Base-by-base conservation (phyloP, 1,139 yeast species). In the Yamadazyma jaroonii region DNA sequence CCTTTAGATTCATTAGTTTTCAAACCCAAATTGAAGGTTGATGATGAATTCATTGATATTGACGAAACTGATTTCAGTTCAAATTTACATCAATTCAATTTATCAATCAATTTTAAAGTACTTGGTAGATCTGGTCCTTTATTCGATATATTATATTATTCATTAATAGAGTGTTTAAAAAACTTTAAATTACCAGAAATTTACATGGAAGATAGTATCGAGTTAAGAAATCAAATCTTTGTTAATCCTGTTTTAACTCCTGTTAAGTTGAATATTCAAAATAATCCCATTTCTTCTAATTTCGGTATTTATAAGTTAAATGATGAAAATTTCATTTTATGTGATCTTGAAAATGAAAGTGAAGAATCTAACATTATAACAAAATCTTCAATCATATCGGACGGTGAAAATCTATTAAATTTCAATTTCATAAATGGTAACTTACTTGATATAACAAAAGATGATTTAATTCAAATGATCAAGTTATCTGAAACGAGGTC, bases 101-200 rank as follows among this genome's bases (percentile, higher is more conserved):
- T 89, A 29, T 79, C 79, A 52, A 90, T 92, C 6, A 81, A 82
- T 49, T 68, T 89, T 33, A 83, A 84, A 50, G 88, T 89, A 1
- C 79, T 87, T 50, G 83, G 94, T 37, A 74, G 92, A 38, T 71
- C 87, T 3, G 96, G 95, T 1, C 94, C 96, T 3, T 64, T 86
- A 25, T 81, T 79, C 52, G 97, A 88, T 53, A 63, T 84, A 14
- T 84, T 88, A 39, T 85, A 89, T 79, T 76, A 76, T 23, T 77
- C 92, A 3, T 59, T 87, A 25, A 53, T 84, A 13, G 66, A 74
- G 22, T 95, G 96, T 1, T 63, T 90, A 40, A 58, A 71, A 35
- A 67, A 73, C 37, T 75, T 84, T 2, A 63, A 64, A 43, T 64
- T 90, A 21, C 97, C 97, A 1, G 59, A 72, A 31, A 78, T 87